Evolutionary conservation across 2,329 filamentous ascomycete genomes (phyloP).

Genomic region (Pyrenophora tritici-repentis): DNA sequence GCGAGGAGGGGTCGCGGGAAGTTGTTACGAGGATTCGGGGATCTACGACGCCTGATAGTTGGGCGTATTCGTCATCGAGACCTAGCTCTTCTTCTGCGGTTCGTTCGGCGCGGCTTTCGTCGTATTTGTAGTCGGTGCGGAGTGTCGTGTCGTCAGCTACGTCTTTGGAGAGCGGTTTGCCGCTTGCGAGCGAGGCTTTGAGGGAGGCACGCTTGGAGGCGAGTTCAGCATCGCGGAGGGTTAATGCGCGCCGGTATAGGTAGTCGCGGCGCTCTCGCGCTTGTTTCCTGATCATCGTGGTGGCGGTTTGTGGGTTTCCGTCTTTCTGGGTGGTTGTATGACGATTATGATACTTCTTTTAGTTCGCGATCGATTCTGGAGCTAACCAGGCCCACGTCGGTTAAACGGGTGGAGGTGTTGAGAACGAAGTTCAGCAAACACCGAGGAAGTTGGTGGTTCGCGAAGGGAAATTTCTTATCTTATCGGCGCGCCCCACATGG

Average conservation of each 20-base stretch:
- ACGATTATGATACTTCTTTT: background rate
- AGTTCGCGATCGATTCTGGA: no score
- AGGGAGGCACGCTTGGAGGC: conserved; percentile 88
- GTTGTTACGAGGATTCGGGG: conserved; percentile 90
- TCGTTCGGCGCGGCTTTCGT: conserved; percentile 76
- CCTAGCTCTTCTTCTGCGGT: conserved; percentile 71
- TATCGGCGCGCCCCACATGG: conserved; percentile 6
- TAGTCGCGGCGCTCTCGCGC: conserved; percentile 82
- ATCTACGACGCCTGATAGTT: conserved; percentile 89
- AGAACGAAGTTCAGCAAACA: conserved; percentile 1
- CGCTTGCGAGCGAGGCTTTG: conserved; percentile 82
- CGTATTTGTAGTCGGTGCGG: conserved; percentile 88
- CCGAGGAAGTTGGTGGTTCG: conserved; percentile 6
- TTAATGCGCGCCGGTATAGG: conserved; percentile 78
- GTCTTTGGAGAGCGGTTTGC: conserved; percentile 79
- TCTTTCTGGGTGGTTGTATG: background rate
- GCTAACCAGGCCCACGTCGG: background rate
- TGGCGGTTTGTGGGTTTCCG: background rate
- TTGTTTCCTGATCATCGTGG: conserved; percentile 55
- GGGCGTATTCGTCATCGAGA: conserved; percentile 86
- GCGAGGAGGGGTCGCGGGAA: conserved; percentile 60
- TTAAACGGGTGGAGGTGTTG: background rate
- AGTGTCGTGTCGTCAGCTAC: conserved; percentile 86
- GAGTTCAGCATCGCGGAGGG: conserved; percentile 80
- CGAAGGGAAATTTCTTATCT: conserved; percentile 15